Percentiles rank a stretch among this genome's conserved stretches.
These are phyloP conservation scores for Exophiala oligosperma DNA, from an alignment of 2,329 filamentous ascomycete species.

Conservation along the genomic window DNA sequence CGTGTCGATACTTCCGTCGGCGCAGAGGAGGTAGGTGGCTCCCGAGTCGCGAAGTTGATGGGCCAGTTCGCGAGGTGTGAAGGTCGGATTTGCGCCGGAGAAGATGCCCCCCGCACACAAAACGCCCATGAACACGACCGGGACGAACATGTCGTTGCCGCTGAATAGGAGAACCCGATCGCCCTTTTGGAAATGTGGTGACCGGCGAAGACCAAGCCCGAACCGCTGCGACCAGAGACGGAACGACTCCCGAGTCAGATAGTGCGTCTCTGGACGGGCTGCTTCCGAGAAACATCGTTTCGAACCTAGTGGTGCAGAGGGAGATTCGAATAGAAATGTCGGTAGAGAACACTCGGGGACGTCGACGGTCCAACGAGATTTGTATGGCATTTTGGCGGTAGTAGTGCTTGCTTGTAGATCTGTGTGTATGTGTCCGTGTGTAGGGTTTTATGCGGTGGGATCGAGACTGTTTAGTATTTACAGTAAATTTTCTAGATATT, in stretches of 20 bases:
- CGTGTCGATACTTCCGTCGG: conserved; percentile 23
- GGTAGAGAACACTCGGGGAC: conserved; percentile 46
- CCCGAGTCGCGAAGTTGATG: conserved; percentile 70
- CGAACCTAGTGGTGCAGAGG: conserved; percentile 38
- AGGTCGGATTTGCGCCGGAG: conserved; percentile 68
- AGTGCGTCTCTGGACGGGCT: conserved; percentile 61
- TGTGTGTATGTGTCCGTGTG: neutral
- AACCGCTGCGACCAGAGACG: conserved; percentile 67
- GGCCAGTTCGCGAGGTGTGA: conserved; percentile 66
- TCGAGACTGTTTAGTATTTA: too few species aligned
- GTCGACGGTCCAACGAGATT: conserved; percentile 43
- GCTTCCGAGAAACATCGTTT: conserved; percentile 58
- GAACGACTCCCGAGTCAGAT: conserved; percentile 60
- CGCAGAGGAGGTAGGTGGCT: conserved; percentile 63
- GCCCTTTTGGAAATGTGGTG: conserved; percentile 59
- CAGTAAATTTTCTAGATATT: too few species aligned
- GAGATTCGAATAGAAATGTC: conserved; percentile 48
- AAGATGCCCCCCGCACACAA: conserved; percentile 74
- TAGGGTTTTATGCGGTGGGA: too few species aligned
- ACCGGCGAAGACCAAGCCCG: conserved; percentile 61
- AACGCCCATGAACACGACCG: conserved; percentile 65
- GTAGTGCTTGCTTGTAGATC: neutral
- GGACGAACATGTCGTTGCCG: conserved; percentile 68
- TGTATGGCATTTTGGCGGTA: conserved; percentile 44
- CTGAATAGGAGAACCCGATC: conserved; percentile 72